Percentiles rank a stretch among this genome's conserved stretches.
Conservation (phyloP, 2,329 filamentous ascomycete genomes). For the Aspergillus sp. region DNA sequence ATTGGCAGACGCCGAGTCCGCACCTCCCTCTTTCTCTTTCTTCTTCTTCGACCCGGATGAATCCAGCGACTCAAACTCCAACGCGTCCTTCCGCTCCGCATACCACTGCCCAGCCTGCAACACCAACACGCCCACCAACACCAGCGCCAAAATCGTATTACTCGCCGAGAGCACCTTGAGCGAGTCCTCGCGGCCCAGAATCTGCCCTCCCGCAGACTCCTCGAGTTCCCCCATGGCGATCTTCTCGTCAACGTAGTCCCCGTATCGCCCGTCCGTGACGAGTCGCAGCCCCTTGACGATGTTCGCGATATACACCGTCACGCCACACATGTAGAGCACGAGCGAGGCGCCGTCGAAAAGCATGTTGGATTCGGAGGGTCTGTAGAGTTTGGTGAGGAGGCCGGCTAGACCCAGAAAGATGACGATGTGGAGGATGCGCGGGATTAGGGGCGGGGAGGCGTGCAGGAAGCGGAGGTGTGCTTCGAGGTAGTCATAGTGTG, state of each 20-base stretch:
- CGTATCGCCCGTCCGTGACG: conserved; percentile 65
- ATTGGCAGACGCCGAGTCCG: background rate
- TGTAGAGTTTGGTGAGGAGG: conserved; percentile 91
- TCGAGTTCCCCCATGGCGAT: conserved; percentile 46
- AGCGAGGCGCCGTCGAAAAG: conserved; percentile 75
- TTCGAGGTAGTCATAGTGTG: conserved; percentile 79
- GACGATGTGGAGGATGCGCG: conserved; percentile 87
- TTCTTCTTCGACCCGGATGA: background rate
- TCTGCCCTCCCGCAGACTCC: conserved; percentile 51
- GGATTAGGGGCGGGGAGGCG: conserved; percentile 82
- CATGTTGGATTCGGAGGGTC: conserved; percentile 85
- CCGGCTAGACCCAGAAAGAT: conserved; percentile 80
- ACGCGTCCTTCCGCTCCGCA: conserved; percentile 83
- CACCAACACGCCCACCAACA: conserved; percentile 83
- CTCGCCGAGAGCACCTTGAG: conserved; percentile 85
- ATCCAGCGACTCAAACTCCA: conserved; percentile 60
- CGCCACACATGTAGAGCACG: conserved; percentile 71
- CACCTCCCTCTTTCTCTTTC: background rate
- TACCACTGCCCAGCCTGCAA: conserved; percentile 98
- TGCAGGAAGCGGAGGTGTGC: conserved; percentile 85
- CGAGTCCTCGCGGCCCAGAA: conserved; percentile 77
- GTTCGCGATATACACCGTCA: conserved; percentile 90
- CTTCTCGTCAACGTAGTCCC: conserved; percentile 33
- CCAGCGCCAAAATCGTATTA: conserved; percentile 90
- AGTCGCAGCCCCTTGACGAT: conserved; percentile 90